Evolutionary conservation across 208 protist genomes (phyloP), one percentile per base, ranked within the genome.

Genomic region (Leishmania amazonensis): DNA sequence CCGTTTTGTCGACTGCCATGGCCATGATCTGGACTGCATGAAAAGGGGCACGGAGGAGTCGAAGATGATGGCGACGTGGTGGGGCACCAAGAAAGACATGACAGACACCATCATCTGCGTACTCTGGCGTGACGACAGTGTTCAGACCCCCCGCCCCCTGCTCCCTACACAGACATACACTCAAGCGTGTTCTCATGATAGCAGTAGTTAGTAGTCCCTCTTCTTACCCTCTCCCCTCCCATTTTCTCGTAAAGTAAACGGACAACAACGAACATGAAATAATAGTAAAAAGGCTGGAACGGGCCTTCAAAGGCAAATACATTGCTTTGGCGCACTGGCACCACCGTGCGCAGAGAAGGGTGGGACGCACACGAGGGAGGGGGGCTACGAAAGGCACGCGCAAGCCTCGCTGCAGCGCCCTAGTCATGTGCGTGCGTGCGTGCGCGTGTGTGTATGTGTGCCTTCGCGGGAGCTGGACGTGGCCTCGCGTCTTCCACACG

Each of bases 21-120:
- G 31, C 21, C 31, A 5, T 68, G 21, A 21, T 15, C 31, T 35
- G 31, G 11, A 40, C 62, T 68, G 62, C 62, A 40, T 40, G 31
- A 40, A 68, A 13, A 21, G 31, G 62, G 15, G 62, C 31, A 21
- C 62, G 8, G 19, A 28, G 38, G 57, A 49, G 80, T 28, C 9
- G 79, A 80, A 68, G 42, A n/a, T 75, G 75, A 40, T 54, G 60
- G 38, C 58, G 72, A 45, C 38, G 74, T 68, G 53, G 51, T 13
- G 74, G 35, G 74, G 4, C n/a, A 8, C 49, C 31, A 15, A 80
- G 73, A 40, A 38, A 83, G 11, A 75, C n/a, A 65, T 57, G 76
- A 40, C 62, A 42, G 15, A 21, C 9, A 40, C 9, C 31, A 31
- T 40, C 62, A 68, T 35, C 0, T 38, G 62, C 62, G 62, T 40